Conservation (phyloP, 106 monocot genomes). For the Amphibolis antarctica region DNA sequence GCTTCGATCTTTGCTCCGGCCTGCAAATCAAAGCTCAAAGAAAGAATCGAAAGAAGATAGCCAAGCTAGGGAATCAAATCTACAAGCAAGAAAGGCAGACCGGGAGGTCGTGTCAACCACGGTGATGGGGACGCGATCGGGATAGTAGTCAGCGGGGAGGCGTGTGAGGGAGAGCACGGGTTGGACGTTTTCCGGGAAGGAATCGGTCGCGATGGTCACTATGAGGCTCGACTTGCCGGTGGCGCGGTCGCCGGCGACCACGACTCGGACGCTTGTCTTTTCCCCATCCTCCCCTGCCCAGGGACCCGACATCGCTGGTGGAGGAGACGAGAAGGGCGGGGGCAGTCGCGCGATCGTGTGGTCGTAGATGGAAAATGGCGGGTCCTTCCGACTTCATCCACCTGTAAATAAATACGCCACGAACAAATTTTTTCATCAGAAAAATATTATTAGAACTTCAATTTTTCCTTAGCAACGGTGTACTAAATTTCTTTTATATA, state of each 20-base stretch:
- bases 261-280: conserved; percentile 62
- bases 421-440: no score
- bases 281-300: conserved; percentile 13
- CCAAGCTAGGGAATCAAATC: neutral
- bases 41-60: neutral
- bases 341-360: no score
- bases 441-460: no score
- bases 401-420: no score
- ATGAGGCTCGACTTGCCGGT: conserved; percentile 92
- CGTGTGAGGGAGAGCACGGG: conserved; percentile 60
- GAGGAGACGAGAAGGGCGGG: neutral
- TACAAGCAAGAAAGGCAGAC: neutral
- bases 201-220: conserved; percentile 63
- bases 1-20: conserved; percentile 48
- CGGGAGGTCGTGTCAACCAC: conserved; percentile 76
- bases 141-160: conserved; percentile 84
- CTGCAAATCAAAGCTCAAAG: conserved; percentile 16
- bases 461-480: no score
- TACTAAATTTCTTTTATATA: no score
- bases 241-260: conserved; percentile 58
- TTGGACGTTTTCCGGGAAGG: conserved; percentile 69
- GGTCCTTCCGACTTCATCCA: no score
- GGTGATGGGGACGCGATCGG: conserved; percentile 86
- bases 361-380: no score
- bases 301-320: neutral